These are phyloP conservation scores for Tylopilus sp. DNA, from an alignment of 1,284 basidiomycete species.

Conservation along the genomic window DNA sequence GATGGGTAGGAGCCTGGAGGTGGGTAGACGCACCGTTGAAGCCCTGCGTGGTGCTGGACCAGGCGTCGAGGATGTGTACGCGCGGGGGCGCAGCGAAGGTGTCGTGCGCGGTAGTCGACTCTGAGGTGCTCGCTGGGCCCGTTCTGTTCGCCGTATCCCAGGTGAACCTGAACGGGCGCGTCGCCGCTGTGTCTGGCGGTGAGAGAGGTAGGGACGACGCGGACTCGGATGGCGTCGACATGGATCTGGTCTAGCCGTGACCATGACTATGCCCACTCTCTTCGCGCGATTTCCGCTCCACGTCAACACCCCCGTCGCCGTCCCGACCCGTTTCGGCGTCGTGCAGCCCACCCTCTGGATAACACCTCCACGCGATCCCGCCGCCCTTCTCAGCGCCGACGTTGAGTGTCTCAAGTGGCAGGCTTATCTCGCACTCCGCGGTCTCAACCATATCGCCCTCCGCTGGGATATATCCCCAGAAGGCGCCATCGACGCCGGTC, in stretches of 20 bases:
- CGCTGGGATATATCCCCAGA: conserved; percentile 64
- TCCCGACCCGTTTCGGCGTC: conserved; percentile 26
- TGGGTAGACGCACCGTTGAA: conserved; percentile 60
- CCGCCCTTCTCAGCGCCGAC: conserved; percentile 58
- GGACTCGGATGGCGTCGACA: conserved; percentile 11
- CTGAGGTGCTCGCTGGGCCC: conserved; percentile 64
- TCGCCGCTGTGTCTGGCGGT: conserved; percentile 29
- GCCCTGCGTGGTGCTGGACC: conserved; percentile 75
- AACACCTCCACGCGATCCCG: conserved; percentile 41
- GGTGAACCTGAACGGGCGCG: conserved; percentile 60
- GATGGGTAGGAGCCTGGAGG: not conserved
- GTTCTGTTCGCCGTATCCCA: conserved; percentile 57
- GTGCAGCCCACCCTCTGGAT: conserved; percentile 62
- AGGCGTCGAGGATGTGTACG: conserved; percentile 46
- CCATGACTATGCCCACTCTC: conserved; percentile 30
- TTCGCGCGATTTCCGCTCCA: conserved; percentile 51
- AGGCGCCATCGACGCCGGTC: conserved; percentile 60
- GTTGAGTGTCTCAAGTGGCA: conserved; percentile 85
- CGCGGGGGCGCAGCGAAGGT: conserved; percentile 45
- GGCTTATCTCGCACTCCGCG: conserved; percentile 71
- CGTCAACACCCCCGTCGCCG: conserved; percentile 42
- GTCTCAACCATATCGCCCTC: conserved; percentile 47
- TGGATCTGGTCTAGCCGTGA: conserved; percentile 4
- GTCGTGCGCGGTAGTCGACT: conserved; percentile 52
- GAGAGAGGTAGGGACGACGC: conserved; percentile 8